Conservation (phyloP, 208 protist genomes). For the Angomonas ambiguus region DNA sequence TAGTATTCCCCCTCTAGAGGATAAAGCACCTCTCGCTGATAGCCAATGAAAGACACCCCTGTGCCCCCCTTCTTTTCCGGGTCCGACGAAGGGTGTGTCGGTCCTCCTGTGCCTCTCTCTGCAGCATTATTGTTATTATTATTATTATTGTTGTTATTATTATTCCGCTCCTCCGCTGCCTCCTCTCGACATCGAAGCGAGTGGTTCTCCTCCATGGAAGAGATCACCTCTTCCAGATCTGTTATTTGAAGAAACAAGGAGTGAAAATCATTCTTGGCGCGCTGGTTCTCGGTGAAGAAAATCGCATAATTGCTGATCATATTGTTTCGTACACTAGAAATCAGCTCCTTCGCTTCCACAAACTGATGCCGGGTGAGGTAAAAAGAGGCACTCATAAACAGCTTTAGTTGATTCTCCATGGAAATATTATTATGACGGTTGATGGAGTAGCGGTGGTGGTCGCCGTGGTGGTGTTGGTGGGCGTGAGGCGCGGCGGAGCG, state of each 20-base stretch:
- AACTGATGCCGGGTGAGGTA: constrained; percentile 41
- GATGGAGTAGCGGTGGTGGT: background rate
- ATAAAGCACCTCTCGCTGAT: background rate
- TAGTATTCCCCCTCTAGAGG: constrained; percentile 22
- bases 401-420: constrained; percentile 47
- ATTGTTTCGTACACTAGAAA: constrained; percentile 38
- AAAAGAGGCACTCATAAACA: constrained; percentile 60
- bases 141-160: constrained; percentile 7
- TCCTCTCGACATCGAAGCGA: background rate
- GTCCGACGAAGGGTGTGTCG: too few species aligned
- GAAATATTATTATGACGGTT: background rate
- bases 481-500: background rate
- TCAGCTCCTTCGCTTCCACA: constrained; percentile 47
- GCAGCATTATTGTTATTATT: background rate
- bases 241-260: constrained; percentile 80
- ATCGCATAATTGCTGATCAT: constrained; percentile 64
- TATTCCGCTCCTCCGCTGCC: constrained; percentile 11
- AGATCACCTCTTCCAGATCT: constrained; percentile 82
- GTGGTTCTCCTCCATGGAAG: constrained; percentile 49
- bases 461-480: background rate
- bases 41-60: constrained; percentile 2
- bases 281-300: constrained; percentile 67
- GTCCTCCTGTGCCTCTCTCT: background rate
- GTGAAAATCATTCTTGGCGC: constrained; percentile 67
- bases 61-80: constrained; percentile 7